Base-by-base conservation (phyloP, 2,329 filamentous ascomycete species). In the Venturia carpophila region DNA sequence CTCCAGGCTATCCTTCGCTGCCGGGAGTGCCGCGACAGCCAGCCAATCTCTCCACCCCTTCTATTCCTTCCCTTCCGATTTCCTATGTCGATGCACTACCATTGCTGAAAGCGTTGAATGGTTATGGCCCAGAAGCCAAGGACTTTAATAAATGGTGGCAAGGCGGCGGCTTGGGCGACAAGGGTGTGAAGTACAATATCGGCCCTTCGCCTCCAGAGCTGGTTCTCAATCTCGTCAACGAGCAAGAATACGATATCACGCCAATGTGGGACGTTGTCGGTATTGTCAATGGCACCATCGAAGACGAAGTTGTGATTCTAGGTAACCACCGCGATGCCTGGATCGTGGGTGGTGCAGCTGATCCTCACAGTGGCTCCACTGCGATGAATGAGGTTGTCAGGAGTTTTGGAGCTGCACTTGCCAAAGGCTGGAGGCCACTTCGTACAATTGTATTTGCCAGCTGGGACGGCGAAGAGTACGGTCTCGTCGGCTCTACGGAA, bases 311-410 rank as follows among this genome's bases (percentile, higher is more conserved):
- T 0, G 81, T 99, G 58, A 83, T 99, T 3, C 79, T 97, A 41
- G 92, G 92, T n/a, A 96, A 96, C 72, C 92, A 96, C 72, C 86
- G 92, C 42, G 92, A 96, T 75, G 90, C 92, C 0, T 95, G 91
- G 91, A 88, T 93, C 71, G 87, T 87, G 24, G 91, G 91, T n/a
- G 90, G 91, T 30, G 89, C 90, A 19, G 89, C 82, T 15, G 91
- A 95, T 70, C 91, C 91, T 0, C 93, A 93, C 78, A 90, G 87
- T 68, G 91, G 91, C 67, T 92, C 88, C 19, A 89, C 91, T 4
- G 85, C 87, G 0, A 75, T 95, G 56, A 66, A 66, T 68, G 91
- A 95, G 70, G 85, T 92, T 1, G 83, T 92, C 62, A 84, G 89
- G 64, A 85, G 85, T 62, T 90, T 94, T 68, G 89, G 89, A 30